A percentile compares a stretch with the other conserved stretches of the same genome.
These are phyloP conservation scores for Stachybotrys chartarum DNA, from an alignment of 2,329 filamentous ascomycete genomes.

Conservation along the genomic window DNA sequence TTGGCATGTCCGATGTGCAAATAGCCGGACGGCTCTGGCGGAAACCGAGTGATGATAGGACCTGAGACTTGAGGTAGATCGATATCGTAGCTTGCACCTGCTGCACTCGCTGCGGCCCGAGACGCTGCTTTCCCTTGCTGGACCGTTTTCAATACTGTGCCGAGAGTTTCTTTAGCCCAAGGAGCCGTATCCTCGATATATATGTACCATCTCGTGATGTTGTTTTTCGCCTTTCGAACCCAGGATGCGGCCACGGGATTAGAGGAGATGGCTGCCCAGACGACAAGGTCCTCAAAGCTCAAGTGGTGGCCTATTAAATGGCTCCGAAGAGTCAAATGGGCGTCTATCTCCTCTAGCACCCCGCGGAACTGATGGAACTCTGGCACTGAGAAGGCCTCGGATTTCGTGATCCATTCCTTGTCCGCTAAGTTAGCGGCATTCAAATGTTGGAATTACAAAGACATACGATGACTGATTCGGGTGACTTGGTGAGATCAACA, in stretches of 20 bases:
- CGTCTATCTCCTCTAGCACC: conserved; percentile 64
- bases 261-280: conserved; percentile 70
- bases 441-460: neutral
- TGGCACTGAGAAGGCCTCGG: conserved; percentile 18
- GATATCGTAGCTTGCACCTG: conserved; percentile 75
- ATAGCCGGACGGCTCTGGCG: conserved; percentile 83
- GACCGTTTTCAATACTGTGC: conserved; percentile 15
- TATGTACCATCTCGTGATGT: conserved; percentile 71
- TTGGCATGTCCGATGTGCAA: conserved; percentile 89
- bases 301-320: conserved; percentile 72
- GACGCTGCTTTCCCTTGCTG: conserved; percentile 48
- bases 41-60: conserved; percentile 78
- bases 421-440: neutral
- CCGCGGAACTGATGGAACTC: conserved; percentile 71
- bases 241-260: conserved; percentile 71
- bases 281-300: conserved; percentile 63
- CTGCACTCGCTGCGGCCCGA: conserved; percentile 59
- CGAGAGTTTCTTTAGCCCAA: conserved; percentile 52
- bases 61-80: conserved; percentile 70
- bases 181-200: conserved; percentile 70
- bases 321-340: conserved; percentile 70
- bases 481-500: neutral
- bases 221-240: conserved; percentile 63
- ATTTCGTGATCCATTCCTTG: neutral
- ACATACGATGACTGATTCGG: neutral